These are phyloP conservation scores for Neurospora sp. DNA, from an alignment of 495 filamentous ascomycete genomes.

Conservation along the genomic window DNA sequence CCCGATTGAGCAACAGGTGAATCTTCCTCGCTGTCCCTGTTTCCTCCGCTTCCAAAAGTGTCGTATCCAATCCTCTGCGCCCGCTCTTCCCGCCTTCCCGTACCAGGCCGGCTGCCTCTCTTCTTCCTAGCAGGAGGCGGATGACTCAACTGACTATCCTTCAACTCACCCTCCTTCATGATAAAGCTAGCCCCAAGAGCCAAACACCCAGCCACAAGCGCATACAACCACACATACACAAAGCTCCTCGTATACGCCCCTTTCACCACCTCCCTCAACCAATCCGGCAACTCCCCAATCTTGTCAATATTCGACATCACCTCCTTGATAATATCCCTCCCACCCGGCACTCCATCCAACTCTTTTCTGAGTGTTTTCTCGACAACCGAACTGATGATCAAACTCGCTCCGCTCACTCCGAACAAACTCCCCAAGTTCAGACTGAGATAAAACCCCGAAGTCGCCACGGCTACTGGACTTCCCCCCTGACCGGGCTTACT, in stretches of 20 bases:
- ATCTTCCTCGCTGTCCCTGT: background rate
- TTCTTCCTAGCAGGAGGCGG: background rate
- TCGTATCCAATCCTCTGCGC: background rate
- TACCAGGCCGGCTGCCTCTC: background rate
- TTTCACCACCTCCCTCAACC: constrained; percentile 1
- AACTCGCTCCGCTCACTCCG: constrained; percentile 1
- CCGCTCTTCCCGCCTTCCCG: background rate
- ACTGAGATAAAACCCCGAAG: constrained; percentile 8
- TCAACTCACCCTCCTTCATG: constrained; percentile 5
- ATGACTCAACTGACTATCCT: background rate
- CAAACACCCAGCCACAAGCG: constrained; percentile 1
- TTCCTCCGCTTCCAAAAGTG: background rate
- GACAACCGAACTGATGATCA: constrained; percentile 3
- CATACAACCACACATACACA: constrained; percentile 9
- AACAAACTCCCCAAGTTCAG: constrained; percentile 7
- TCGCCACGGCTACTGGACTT: constrained; percentile 1
- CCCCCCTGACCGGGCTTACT: background rate
- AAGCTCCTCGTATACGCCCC: constrained; percentile 5
- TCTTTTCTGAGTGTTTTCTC: background rate
- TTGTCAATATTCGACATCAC: constrained; percentile 9
- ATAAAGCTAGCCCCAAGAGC: constrained; percentile 3
- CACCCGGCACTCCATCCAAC: background rate
- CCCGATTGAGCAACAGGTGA: background rate
- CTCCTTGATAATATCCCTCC: background rate
- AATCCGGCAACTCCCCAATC: constrained; percentile 5